Percentiles rank a stretch among this genome's conserved stretches.
Evolutionary conservation across 202 grass and related monocot genomes (phyloP).

Genomic region (Brachypodium distachyon): DNA sequence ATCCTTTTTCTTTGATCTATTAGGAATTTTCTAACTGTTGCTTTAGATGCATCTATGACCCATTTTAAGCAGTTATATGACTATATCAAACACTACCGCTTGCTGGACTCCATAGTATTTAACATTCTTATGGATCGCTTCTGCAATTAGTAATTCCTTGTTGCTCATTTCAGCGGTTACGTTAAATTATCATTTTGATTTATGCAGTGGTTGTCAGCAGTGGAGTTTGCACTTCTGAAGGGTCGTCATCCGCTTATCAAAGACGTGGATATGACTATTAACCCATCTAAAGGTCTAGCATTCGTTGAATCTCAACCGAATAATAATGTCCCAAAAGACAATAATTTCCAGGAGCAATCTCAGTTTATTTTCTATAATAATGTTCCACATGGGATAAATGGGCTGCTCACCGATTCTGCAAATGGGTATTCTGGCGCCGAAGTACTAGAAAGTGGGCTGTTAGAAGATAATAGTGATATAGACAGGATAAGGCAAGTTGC

Average conservation of each 20-base stretch:
- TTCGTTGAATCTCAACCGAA: conserved; percentile 44
- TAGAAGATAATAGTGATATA: conserved; percentile 19
- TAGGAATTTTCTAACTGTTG: neutral
- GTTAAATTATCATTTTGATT: conserved; percentile 30
- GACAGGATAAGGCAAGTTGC: conserved; percentile 11
- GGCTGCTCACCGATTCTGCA: conserved; percentile 45
- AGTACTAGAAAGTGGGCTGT: conserved; percentile 18
- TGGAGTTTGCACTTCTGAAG: conserved; percentile 86
- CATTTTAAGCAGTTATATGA: neutral
- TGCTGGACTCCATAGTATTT: neutral
- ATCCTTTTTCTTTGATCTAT: neutral
- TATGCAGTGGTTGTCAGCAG: conserved; percentile 88
- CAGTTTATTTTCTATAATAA: conserved; percentile 35
- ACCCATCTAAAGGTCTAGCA: conserved; percentile 70
- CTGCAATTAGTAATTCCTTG: neutral
- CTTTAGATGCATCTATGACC: neutral
- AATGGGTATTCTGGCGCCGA: conserved; percentile 33
- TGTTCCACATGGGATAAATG: conserved; percentile 46
- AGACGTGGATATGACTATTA: conserved; percentile 80
- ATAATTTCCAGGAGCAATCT: conserved; percentile 15
- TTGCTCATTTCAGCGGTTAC: neutral
- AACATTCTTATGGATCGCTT: conserved; percentile 4
- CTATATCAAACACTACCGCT: neutral
- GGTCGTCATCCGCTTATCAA: conserved; percentile 93
- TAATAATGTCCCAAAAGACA: neutral